These are phyloP conservation scores for Serendipita indica DNA, from an alignment of 768 basidiomycete species.

Conservation along the genomic window DNA sequence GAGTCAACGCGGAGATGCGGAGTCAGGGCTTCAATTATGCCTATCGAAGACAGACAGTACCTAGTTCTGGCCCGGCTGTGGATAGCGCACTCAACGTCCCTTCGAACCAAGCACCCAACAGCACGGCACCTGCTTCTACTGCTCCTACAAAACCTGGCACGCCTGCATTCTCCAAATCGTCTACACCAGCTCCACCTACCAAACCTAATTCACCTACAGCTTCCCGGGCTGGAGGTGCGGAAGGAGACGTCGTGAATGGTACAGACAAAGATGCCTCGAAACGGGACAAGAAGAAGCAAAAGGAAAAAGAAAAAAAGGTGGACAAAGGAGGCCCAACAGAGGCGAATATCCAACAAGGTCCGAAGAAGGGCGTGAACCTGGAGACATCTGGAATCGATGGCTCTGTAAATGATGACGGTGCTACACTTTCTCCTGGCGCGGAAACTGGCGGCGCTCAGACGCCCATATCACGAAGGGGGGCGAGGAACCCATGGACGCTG, in stretches of 20 bases:
- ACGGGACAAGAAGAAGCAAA: conserved; percentile 39
- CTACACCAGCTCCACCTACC: conserved; percentile 19
- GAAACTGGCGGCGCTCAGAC: conserved; percentile 44
- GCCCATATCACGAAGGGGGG: conserved; percentile 47
- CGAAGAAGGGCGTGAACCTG: conserved; percentile 24
- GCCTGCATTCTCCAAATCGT: conserved; percentile 22
- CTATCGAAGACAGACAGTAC: conserved; percentile 60
- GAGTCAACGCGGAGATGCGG: conserved; percentile 83
- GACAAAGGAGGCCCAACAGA: conserved; percentile 31
- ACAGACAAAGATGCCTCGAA: conserved; percentile 35
- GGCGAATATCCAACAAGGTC: conserved; percentile 21
- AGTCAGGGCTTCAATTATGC: conserved; percentile 96
- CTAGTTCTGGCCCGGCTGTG: conserved; percentile 25
- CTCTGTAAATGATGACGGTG: conserved; percentile 17
- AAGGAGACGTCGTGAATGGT: conserved; percentile 24
- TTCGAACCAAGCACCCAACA: conserved; percentile 23
- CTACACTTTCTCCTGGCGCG: conserved; percentile 25
- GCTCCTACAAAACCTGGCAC: conserved; percentile 22
- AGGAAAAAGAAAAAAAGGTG: conserved; percentile 49
- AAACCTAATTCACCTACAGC: conserved; percentile 26
- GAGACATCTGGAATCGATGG: conserved; percentile 15
- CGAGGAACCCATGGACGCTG: conserved; percentile 70
- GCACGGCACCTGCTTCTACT: conserved; percentile 15
- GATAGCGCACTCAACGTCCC: not conserved
- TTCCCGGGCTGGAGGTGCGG: conserved; percentile 20